phyloP scores from a whole-genome alignment of 306 rosid genomes.

The apple (Malus domestica) region ASM211411v1 NC_041792.1:7167001-7167500 shows the following conservation, averaged over 20 bases:
- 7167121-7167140: background rate
- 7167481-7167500: background rate
- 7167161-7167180: conserved; percentile 22
- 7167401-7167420: conserved; percentile 71
- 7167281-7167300: conserved; percentile 55
- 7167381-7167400: conserved; percentile 79
- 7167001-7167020: background rate
- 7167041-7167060: background rate
- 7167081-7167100: background rate
- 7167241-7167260: conserved; percentile 73
- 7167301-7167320: background rate
- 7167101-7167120: background rate
- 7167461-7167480: background rate
- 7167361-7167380: conserved; percentile 55
- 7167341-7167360: background rate
- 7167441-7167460: conserved; percentile 56
- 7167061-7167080: background rate
- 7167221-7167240: conserved; percentile 82
- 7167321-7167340: background rate
- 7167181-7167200: conserved; percentile 93
- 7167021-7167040: background rate
- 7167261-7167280: conserved; percentile 63
- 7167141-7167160: conserved; percentile 1
- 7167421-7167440: conserved; percentile 65
- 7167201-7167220: conserved; percentile 78